phyloP scores from a whole-genome alignment of 176 grass and related monocot species.

The Bothriochloa decipiens region DNA sequence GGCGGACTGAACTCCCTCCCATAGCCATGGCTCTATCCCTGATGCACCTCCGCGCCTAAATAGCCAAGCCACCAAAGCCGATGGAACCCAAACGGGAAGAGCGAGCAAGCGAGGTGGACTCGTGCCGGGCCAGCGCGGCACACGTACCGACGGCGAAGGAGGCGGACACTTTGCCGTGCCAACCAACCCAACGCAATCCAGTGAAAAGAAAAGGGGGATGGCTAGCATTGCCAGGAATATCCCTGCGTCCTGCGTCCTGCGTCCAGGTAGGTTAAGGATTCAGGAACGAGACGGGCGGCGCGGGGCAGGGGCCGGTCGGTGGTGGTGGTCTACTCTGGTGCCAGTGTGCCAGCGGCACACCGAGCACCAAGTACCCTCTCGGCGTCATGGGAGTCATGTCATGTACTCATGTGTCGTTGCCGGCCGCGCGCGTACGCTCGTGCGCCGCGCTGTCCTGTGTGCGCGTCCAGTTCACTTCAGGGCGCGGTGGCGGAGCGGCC shows the following conservation, averaged over 20 bases:
- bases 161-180: background rate
- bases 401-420: slow-evolving; percentile 11
- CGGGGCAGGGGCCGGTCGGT: background rate
- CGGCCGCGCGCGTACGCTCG: slow-evolving; percentile 9
- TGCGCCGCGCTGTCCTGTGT: slow-evolving; percentile 27
- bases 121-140: slow-evolving; percentile 35
- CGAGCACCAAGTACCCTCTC: background rate
- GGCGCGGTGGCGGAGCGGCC: background rate
- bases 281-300: background rate
- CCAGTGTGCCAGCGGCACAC: background rate
- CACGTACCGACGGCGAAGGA: background rate
- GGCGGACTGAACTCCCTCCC: no score
- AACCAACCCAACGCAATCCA: background rate
- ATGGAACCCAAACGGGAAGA: background rate
- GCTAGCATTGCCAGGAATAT: no score
- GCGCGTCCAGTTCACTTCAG: background rate
- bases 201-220: background rate
- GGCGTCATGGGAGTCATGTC: slow-evolving; percentile 17
- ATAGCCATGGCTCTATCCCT: no score
- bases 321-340: background rate
- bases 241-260: no score
- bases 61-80: background rate
- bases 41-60: background rate
- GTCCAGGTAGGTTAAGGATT: background rate
- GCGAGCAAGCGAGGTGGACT: background rate